Evolutionary conservation across 306 rosid species (phyloP), one percentile per base, ranked within the genome.

Genomic region (Macrotyloma uniflorum): DNA sequence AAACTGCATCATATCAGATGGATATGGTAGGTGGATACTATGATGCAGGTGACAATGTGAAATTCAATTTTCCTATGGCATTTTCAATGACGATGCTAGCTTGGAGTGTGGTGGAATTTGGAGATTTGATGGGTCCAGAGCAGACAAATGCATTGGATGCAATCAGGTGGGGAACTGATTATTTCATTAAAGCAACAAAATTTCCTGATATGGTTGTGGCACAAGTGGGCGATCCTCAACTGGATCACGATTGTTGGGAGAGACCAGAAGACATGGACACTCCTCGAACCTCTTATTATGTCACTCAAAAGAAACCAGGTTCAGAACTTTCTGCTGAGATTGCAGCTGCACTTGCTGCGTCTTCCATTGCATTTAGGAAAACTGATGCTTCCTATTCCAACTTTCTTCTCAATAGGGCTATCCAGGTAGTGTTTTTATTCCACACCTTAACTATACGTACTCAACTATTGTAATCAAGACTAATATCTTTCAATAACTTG

Each of bases 221-320:
- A 5, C 84, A 79, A 70, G 79, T 87, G n/a, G 93, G 86, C 0
- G 22, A 89, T 2, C 85, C 93, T 0, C 28, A 47, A 18, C n/a
- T n/a, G 0, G 89, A 87, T 1, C 93, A 89, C 35, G 0, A 0
- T 1, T 89, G 91, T 61, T 89, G 82, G 91, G 85, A 89, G 78
- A 85, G 93, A 23, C 89, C 89, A 5, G 89, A 89, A 61, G 93
- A 87, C 65, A 83, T 89, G 89, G 91, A 89, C 75, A 87, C 87
- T 55, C 80, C 57, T 10, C 79, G 87, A 57, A 81, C 53, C 19
- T 0, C 79, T 0, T 87, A 79, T 24, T 43, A 13, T 85, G 0
- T 2, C 23, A 4, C 20, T 0, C 4, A 0, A 6, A 0, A 71
- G 4, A 38, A 38, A 1, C 91, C 91, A 0, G 91, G 91, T n/a